Conservation (phyloP, 257 asterid genomes). For the Solanum appendiculatum region DNA sequence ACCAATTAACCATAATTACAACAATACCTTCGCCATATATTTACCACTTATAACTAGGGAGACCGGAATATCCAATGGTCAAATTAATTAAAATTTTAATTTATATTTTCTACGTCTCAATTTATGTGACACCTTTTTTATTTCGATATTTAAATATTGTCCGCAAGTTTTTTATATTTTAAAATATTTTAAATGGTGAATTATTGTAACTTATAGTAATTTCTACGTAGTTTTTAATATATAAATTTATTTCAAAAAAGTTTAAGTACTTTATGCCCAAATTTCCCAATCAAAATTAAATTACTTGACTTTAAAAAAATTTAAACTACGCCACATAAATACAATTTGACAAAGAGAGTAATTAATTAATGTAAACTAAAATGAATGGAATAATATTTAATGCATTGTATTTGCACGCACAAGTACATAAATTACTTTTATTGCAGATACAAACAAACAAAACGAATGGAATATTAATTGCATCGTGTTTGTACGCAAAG, state of each 20-base stretch:
- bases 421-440: background rate
- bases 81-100: too few relatives aligned
- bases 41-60: background rate
- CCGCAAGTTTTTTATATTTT: too few relatives aligned
- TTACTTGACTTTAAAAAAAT: background rate
- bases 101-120: too few relatives aligned
- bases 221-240: too few relatives aligned
- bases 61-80: background rate
- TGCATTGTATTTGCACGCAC: background rate
- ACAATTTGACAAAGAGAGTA: background rate
- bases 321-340: background rate
- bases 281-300: too few relatives aligned
- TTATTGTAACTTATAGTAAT: too few relatives aligned
- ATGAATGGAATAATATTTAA: background rate
- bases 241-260: too few relatives aligned
- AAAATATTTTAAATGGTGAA: too few relatives aligned
- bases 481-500: background rate
- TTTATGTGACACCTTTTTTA: too few relatives aligned
- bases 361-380: background rate
- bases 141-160: too few relatives aligned
- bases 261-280: too few relatives aligned
- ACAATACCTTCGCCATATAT: background rate
- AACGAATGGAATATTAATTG: background rate
- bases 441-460: background rate
- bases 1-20: too few relatives aligned